Base-by-base conservation (phyloP, 805 yeast genomes). In the Kockiozyma suomiensis region DNA sequence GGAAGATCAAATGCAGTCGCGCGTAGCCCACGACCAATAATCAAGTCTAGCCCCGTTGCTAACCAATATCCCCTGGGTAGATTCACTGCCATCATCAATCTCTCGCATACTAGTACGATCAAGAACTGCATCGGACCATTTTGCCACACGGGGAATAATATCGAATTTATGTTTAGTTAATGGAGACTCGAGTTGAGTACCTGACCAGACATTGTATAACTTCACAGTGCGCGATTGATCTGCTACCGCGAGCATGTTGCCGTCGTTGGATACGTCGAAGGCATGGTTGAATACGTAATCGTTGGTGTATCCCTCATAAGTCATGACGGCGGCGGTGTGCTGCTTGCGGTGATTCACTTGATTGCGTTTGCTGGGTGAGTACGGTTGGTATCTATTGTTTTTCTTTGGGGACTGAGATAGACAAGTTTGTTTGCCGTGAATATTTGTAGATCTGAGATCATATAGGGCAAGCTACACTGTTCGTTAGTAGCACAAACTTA, bases 211-310 rank as follows among this genome's bases (percentile, higher is more conserved):
- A 15, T 59, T 59, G 46, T 54, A 61, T 26, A 61, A 15, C 33
- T 58, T 61, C 10, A 61, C 56, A n/a, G 30, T 32, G 12, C 42
- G 45, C 13, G 59, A 48, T 35, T 61, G 65, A 32, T 61, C 65
- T n/a, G 61, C 54, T 13, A 61, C 35, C 7, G 62, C 65, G 15
- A 61, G 53, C 19, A 59, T 37, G 25, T 30, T 30, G 4, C 48
- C 53, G 46, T 61, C 62, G 23, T 41, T 50, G n/a, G 63, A 58
- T 12, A 61, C 32, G 54, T 61, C 64, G 28, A 61, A 54, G 0
- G 66, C 65, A 43, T 61, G 65, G 43, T 55, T 47, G 52, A 61
- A 61, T 10, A 51, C 54, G 41, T 58, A 55, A 25, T 61, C 60
- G 46, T 61, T 61, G n/a, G 25, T 42, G 37, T 61, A 61, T 17